Conservation (phyloP, 306 rosid genomes). For the Boehmeria nivea region DNA sequence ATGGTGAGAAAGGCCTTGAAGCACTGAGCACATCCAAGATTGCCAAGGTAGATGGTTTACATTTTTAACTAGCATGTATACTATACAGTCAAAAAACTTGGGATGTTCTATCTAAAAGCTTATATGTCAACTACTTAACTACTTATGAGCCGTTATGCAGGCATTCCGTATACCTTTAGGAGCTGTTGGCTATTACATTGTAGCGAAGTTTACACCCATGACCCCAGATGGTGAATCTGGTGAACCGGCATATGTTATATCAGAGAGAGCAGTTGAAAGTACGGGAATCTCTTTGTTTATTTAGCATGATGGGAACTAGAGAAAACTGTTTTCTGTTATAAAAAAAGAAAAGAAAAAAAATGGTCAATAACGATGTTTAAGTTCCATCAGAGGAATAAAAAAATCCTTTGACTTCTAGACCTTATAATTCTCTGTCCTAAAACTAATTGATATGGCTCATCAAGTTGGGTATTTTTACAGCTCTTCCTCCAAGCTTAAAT, state of each 20-base stretch:
- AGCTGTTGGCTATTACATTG: slow-evolving; percentile 88
- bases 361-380: too few relatives aligned
- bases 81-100: neutral
- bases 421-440: neutral
- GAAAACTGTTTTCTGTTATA: too few relatives aligned
- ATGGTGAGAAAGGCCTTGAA: slow-evolving; percentile 67
- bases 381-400: too few relatives aligned
- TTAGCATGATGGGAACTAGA: too few relatives aligned
- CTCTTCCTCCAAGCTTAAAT: slow-evolving; percentile 97
- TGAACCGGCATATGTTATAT: slow-evolving; percentile 69
- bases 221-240: slow-evolving; percentile 82
- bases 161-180: slow-evolving; percentile 93
- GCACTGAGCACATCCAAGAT: slow-evolving; percentile 78
- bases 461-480: slow-evolving; percentile 41
- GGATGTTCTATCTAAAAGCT: neutral
- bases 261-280: slow-evolving; percentile 84
- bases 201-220: slow-evolving; percentile 82
- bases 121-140: slow-evolving; percentile 16
- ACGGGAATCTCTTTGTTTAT: too few relatives aligned
- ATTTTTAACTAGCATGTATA: neutral
- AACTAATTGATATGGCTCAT: neutral
- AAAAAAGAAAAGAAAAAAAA: neutral
- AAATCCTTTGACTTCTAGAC: neutral
- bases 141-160: slow-evolving; percentile 36
- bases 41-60: slow-evolving; percentile 47